Conservation (phyloP, 2,329 filamentous ascomycete species). For the Blastomyces gilchristii region DNA sequence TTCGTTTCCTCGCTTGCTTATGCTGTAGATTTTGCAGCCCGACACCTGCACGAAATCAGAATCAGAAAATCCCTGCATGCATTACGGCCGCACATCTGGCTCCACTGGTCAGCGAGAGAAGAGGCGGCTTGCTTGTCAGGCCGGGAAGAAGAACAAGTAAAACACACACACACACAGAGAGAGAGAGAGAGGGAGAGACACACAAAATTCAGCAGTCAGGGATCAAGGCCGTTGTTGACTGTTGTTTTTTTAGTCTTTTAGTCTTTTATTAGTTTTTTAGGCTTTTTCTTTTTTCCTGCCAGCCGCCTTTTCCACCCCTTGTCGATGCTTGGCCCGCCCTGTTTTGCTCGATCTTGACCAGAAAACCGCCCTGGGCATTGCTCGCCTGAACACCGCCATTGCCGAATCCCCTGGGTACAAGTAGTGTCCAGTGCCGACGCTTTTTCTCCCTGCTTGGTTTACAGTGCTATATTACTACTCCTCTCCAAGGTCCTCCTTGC, state of each 20-base stretch:
- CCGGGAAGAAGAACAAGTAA: background rate
- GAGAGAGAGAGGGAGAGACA: too few relatives aligned
- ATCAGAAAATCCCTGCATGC: conserved; percentile 4
- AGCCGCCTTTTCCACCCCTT: conserved; percentile 4
- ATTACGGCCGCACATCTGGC: conserved; percentile 1
- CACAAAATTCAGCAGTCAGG: background rate
- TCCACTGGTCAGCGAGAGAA: background rate
- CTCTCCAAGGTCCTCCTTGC: background rate
- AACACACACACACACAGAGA: too few relatives aligned
- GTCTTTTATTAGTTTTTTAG: too few relatives aligned
- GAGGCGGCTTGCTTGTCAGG: background rate
- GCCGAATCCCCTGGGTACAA: background rate
- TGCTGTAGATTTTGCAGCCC: background rate
- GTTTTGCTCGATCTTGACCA: conserved; percentile 5
- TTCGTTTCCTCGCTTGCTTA: background rate
- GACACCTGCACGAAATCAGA: background rate
- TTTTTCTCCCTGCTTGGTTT: conserved; percentile 1
- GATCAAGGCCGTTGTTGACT: background rate
- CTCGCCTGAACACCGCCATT: background rate
- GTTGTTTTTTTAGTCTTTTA: background rate
- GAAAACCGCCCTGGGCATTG: background rate
- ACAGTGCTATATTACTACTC: background rate
- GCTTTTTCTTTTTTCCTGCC: background rate
- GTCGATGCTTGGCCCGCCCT: conserved; percentile 2
- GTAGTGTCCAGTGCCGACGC: background rate